Conservation (phyloP, 805 yeast species). For the Danielia oregonensis region DNA sequence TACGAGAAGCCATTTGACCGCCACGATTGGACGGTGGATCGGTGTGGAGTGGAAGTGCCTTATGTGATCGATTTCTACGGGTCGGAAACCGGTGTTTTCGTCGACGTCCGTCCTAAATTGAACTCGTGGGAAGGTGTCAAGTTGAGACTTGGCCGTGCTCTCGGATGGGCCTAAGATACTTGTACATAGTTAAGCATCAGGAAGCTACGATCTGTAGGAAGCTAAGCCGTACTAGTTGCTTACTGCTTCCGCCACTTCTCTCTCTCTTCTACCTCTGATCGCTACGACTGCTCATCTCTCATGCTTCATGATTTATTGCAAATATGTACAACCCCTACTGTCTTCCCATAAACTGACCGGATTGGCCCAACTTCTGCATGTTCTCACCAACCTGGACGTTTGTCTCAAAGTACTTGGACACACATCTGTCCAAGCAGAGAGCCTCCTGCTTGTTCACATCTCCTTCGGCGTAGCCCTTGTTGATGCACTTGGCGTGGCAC, state of each 20-base stretch:
- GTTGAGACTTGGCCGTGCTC: conserved; percentile 60
- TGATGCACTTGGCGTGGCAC: conserved; percentile 85
- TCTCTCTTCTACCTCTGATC: too few species aligned
- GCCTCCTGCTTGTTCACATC: conserved; percentile 78
- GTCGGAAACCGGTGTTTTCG: conserved; percentile 51
- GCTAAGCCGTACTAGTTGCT: not conserved
- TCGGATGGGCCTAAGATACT: conserved; percentile 36
- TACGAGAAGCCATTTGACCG: conserved; percentile 85
- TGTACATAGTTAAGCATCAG: not conserved
- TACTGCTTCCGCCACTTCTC: not conserved
- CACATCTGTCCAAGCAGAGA: conserved; percentile 92
- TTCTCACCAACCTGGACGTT: conserved; percentile 91
- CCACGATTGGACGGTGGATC: conserved; percentile 87
- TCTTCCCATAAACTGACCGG: conserved; percentile 46
- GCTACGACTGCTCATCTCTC: too few species aligned
- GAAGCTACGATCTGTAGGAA: not conserved
- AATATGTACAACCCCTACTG: too few species aligned
- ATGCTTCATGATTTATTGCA: too few species aligned
- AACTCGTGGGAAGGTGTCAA: conserved; percentile 77
- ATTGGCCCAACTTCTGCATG: conserved; percentile 46
- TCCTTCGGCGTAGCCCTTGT: conserved; percentile 60
- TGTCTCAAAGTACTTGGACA: conserved; percentile 89
- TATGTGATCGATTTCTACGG: conserved; percentile 91
- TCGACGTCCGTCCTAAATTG: conserved; percentile 92
- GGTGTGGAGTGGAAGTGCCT: conserved; percentile 81